Evolutionary conservation across 371 early-diverging fungal species (phyloP).

Genomic region (Apophysomyces ossiformis): DNA sequence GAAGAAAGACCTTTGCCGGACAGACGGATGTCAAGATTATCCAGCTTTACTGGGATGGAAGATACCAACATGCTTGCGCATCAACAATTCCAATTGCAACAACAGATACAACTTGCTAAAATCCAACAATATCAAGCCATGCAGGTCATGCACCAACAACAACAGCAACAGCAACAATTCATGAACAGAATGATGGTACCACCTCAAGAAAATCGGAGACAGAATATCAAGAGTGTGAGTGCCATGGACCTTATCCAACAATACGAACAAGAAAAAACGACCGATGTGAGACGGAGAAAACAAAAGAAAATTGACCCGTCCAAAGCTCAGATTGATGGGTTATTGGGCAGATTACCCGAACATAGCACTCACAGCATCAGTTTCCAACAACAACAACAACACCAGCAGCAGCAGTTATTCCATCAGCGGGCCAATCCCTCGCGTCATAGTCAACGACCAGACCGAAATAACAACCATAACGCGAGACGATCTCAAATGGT

Average conservation of each 20-base stretch:
- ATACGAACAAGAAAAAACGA: slow-evolving; percentile 37
- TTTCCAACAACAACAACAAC: slow-evolving; percentile 34
- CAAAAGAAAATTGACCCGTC: slow-evolving; percentile 38
- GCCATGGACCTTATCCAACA: slow-evolving; percentile 46
- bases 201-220: slow-evolving; percentile 25
- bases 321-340: slow-evolving; percentile 36
- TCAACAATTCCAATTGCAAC: slow-evolving; percentile 30
- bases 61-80: slow-evolving; percentile 14
- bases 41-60: slow-evolving; percentile 5
- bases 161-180: slow-evolving; percentile 25
- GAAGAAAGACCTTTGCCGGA: slow-evolving; percentile 13
- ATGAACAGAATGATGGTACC: slow-evolving; percentile 5
- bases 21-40: slow-evolving; percentile 6
- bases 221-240: slow-evolving; percentile 29
- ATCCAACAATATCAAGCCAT: slow-evolving; percentile 41
- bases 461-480: neutral
- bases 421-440: neutral
- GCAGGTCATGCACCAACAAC: slow-evolving; percentile 23
- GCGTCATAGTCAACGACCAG: slow-evolving; percentile 8
- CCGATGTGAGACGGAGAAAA: slow-evolving; percentile 20
- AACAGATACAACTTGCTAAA: slow-evolving; percentile 25
- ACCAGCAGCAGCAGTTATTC: neutral
- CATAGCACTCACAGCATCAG: slow-evolving; percentile 31
- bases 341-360: slow-evolving; percentile 34
- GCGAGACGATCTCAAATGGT: slow-evolving; percentile 14